Evolutionary conservation across 768 basidiomycete genomes (phyloP).

Genomic region (Trametes cingulata): DNA sequence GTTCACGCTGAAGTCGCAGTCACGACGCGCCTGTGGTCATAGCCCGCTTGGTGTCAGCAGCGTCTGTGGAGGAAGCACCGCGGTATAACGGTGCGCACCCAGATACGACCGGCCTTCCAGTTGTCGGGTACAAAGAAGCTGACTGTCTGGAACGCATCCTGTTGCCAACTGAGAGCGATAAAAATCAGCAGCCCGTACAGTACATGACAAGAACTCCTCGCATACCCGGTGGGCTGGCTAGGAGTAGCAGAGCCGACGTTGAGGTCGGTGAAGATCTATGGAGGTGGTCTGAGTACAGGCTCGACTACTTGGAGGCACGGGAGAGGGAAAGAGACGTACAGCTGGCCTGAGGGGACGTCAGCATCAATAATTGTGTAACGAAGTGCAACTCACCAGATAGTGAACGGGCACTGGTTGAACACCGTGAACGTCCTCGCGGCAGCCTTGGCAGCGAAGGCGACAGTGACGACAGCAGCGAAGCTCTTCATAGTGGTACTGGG

Average conservation of each 20-base stretch:
- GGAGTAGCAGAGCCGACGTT: constrained; percentile 33
- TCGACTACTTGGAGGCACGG: too few species aligned
- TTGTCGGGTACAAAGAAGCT: constrained; percentile 39
- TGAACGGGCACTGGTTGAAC: constrained; percentile 44
- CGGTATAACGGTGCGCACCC: constrained; percentile 25
- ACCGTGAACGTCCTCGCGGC: constrained; percentile 38
- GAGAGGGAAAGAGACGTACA: constrained; percentile 18
- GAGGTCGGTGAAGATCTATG: constrained; percentile 36
- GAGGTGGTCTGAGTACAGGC: neutral
- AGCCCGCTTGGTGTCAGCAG: neutral
- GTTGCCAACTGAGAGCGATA: constrained; percentile 30
- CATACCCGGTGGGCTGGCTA: constrained; percentile 32
- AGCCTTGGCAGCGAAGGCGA: constrained; percentile 11
- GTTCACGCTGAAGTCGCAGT: constrained; percentile 37
- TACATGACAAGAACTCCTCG: neutral
- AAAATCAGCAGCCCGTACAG: neutral
- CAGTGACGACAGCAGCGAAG: constrained; percentile 6
- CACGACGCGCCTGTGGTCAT: constrained; percentile 35
- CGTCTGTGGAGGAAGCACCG: neutral
- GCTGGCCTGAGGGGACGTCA: constrained; percentile 30
- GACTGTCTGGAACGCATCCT: constrained; percentile 27
- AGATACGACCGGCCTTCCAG: constrained; percentile 43
- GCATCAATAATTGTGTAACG: neutral
- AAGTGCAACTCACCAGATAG: constrained; percentile 37
- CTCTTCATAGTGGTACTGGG: constrained; percentile 15